Evolutionary conservation across 495 filamentous ascomycete genomes (phyloP).

Genomic region (Astrocystis sublimbata): DNA sequence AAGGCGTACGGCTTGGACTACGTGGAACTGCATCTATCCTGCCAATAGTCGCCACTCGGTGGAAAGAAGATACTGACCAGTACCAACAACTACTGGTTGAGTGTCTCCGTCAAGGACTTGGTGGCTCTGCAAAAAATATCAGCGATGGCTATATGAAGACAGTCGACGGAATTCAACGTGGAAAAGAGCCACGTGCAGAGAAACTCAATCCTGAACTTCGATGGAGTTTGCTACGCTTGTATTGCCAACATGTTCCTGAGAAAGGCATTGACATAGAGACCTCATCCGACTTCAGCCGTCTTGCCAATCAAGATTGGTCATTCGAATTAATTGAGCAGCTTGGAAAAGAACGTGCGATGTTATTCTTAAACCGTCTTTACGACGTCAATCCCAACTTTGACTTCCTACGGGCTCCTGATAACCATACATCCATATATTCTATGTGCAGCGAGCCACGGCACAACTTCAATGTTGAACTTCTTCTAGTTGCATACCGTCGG

Average conservation of each 20-base stretch:
- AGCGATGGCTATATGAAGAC: constrained; percentile 14
- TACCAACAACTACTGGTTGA: constrained; percentile 20
- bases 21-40: background rate
- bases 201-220: constrained; percentile 7
- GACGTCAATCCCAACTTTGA: constrained; percentile 16
- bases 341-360: constrained; percentile 19
- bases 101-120: constrained; percentile 21
- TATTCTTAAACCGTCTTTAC: constrained; percentile 18
- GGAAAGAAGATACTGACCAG: constrained; percentile 13
- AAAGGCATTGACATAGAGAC: constrained; percentile 24
- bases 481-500: constrained; percentile 13
- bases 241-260: constrained; percentile 25
- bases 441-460: constrained; percentile 12
- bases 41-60: background rate
- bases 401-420: constrained; percentile 18
- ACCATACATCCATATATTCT: constrained; percentile 1
- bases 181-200: too few species aligned
- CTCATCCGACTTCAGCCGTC: constrained; percentile 14
- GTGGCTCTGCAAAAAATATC: constrained; percentile 16
- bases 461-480: constrained; percentile 24
- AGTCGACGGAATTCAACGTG: background rate
- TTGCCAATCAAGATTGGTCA: constrained; percentile 23
- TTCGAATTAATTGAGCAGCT: constrained; percentile 19
- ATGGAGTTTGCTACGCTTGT: constrained; percentile 26
- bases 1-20: constrained; percentile 5